A percentile compares a stretch with the other conserved stretches of the same genome.
Conservation (phyloP, 129 eudicot species). For the Sambucus nigra region DNA sequence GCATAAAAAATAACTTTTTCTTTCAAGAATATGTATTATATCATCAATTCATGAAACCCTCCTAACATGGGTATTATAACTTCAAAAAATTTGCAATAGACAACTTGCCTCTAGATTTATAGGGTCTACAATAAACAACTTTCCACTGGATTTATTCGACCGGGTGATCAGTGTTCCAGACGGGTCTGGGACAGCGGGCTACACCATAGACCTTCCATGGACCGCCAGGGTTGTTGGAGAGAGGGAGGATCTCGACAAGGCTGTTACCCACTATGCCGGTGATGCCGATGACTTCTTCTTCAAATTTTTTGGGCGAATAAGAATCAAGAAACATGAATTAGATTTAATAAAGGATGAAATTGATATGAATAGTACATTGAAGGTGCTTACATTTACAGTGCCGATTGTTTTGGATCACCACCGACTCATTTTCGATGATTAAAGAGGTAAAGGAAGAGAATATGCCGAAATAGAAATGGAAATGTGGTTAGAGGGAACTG, state of each 20-base stretch:
- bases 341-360: not conserved
- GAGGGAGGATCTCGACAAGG: not conserved
- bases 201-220: conserved; percentile 5
- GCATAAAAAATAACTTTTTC: too few relatives aligned
- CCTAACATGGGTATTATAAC: too few relatives aligned
- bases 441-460: not conserved
- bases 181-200: not conserved
- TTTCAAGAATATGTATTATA: too few relatives aligned
- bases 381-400: conserved; percentile 20
- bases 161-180: not conserved
- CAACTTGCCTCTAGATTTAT: too few relatives aligned
- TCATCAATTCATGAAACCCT: too few relatives aligned
- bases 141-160: not conserved
- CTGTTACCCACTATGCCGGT: conserved; percentile 38
- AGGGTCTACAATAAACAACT: too few relatives aligned
- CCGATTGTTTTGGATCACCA: conserved; percentile 40
- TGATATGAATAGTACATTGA: not conserved
- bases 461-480: too few relatives aligned
- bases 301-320: conserved; percentile 19
- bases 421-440: conserved; percentile 27
- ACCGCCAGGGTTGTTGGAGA: not conserved
- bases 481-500: too few relatives aligned
- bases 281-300: conserved; percentile 27
- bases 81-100: too few relatives aligned
- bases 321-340: not conserved